Conservation (phyloP, 495 filamentous ascomycete genomes). For the Lepidopterella palustris region DNA sequence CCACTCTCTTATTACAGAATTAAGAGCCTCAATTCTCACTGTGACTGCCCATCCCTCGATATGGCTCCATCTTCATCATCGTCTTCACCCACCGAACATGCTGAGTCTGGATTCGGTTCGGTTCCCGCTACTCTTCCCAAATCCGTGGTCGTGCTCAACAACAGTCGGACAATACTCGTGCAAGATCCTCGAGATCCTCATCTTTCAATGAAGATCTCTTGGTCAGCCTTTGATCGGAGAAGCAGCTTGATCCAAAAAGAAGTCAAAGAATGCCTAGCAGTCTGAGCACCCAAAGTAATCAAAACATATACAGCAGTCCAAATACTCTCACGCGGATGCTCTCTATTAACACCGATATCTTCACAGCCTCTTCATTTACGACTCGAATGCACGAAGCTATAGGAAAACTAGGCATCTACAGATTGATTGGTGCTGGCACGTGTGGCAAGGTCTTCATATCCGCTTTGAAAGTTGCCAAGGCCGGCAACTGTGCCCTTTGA, state of each 20-base stretch:
- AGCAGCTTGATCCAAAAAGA: background rate
- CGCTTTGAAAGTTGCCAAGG: background rate
- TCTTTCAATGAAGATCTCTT: background rate
- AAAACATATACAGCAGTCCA: too few species aligned
- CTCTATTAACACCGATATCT: background rate
- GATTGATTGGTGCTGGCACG: background rate
- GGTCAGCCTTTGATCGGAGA: background rate
- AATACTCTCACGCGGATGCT: background rate
- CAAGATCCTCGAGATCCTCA: background rate
- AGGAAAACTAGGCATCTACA: background rate
- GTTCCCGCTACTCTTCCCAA: background rate
- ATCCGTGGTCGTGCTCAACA: background rate
- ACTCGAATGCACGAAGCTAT: background rate
- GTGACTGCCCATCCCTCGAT: too few species aligned
- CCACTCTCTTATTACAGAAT: too few species aligned
- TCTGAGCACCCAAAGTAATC: too few species aligned
- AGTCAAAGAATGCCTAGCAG: background rate
- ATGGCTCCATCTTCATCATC: too few species aligned
- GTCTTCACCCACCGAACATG: background rate
- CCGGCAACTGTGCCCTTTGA: background rate
- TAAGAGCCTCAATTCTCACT: too few species aligned
- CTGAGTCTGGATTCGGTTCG: background rate
- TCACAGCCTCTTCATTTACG: background rate
- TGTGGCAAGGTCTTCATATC: background rate
- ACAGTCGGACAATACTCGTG: background rate